phyloP scores from a whole-genome alignment of 2,329 filamentous ascomycete species.

The Xylariomycetidae sp. region DNA sequence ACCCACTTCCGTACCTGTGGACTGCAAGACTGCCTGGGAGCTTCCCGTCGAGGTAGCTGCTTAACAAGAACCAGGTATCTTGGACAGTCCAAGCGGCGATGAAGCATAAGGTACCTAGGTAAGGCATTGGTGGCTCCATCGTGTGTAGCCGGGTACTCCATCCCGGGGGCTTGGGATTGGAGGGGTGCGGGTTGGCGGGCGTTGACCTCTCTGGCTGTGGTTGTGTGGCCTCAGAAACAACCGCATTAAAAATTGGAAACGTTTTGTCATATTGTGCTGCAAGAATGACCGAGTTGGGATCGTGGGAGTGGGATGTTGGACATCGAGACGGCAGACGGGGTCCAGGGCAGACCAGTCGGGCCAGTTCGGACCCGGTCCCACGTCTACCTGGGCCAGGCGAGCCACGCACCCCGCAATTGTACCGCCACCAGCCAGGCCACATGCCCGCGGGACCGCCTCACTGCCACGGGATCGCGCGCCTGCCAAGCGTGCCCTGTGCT shows the following conservation, averaged over 20 bases:
- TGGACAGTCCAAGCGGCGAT: background rate
- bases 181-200: background rate
- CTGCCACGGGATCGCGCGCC: background rate
- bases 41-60: too few relatives aligned
- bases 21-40: too few relatives aligned
- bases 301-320: conserved; percentile 5
- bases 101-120: background rate
- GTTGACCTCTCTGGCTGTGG: background rate
- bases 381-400: background rate
- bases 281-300: conserved; percentile 1
- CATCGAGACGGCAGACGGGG: conserved; percentile 2
- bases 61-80: background rate
- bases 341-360: conserved; percentile 1
- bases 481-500: too few relatives aligned
- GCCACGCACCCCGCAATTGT: conserved; percentile 3
- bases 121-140: background rate
- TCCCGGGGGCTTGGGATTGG: background rate
- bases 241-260: conserved; percentile 13
- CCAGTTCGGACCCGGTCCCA: background rate
- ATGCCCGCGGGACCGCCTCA: background rate
- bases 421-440: background rate
- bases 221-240: too few relatives aligned
- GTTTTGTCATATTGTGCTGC: conserved; percentile 7
- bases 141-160: background rate
- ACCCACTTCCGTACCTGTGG: too few relatives aligned